Percentiles rank a stretch among this genome's conserved stretches.
phyloP scores from a whole-genome alignment of 768 basidiomycete species.

The Russula ochroleuca region DNA sequence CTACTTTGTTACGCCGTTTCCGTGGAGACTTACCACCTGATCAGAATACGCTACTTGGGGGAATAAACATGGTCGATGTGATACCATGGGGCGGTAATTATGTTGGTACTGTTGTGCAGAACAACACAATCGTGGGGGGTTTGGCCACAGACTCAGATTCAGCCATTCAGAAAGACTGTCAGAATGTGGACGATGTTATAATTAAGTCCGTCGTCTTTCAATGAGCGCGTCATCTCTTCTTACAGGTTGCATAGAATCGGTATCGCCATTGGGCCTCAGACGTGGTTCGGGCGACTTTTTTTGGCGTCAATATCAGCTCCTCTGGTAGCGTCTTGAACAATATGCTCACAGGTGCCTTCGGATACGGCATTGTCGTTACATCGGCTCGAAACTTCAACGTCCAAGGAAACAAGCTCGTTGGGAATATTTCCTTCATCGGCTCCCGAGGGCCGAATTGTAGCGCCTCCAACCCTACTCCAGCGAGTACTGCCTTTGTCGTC shows the following conservation, averaged over 20 bases:
- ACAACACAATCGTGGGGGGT: conserved; percentile 66
- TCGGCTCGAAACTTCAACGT: conserved; percentile 68
- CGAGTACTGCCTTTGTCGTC: conserved; percentile 56
- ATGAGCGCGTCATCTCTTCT: conserved; percentile 5
- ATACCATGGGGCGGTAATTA: conserved; percentile 62
- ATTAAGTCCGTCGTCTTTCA: conserved; percentile 54
- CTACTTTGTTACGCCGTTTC: background rate
- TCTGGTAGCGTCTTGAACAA: conserved; percentile 55
- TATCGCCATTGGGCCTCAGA: conserved; percentile 70
- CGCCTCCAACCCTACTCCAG: conserved; percentile 44
- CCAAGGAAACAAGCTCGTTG: conserved; percentile 53
- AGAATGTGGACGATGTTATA: conserved; percentile 53
- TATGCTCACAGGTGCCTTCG: conserved; percentile 60
- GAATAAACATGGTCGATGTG: conserved; percentile 76
- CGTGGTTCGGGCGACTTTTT: conserved; percentile 64
- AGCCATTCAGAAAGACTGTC: conserved; percentile 45
- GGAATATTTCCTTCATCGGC: conserved; percentile 75
- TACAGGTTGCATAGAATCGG: conserved; percentile 52
- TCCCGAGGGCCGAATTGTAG: conserved; percentile 62
- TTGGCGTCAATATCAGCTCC: conserved; percentile 49
- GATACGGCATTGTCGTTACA: conserved; percentile 64
- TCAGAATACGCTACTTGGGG: conserved; percentile 65
- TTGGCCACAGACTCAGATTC: conserved; percentile 49
- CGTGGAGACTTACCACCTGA: background rate
- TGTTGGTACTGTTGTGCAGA: conserved; percentile 55